These are phyloP conservation scores for Pluteus cervinus DNA, from an alignment of 768 basidiomycete species.

Conservation along the genomic window DNA sequence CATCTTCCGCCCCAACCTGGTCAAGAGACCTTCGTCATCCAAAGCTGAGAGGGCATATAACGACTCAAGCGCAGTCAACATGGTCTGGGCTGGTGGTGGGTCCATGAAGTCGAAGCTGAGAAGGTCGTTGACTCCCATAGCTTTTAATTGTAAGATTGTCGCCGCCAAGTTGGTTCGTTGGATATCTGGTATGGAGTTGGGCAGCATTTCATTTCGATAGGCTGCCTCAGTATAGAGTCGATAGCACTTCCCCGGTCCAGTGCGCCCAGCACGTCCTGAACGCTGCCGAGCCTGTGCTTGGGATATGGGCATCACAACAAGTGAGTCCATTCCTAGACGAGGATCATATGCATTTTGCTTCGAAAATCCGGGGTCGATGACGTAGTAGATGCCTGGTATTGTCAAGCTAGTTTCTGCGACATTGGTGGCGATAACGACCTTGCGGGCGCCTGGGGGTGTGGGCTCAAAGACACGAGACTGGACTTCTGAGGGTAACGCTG, in stretches of 20 bases:
- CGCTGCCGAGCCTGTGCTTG: slow-evolving; percentile 97
- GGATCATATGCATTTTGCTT: slow-evolving; percentile 99
- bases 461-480: slow-evolving; percentile 98
- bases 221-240: slow-evolving; percentile 97
- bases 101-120: slow-evolving; percentile 99
- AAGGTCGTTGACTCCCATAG: slow-evolving; percentile 98
- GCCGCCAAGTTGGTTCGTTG: slow-evolving; percentile 89
- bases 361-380: slow-evolving; percentile 96
- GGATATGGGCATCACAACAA: slow-evolving; percentile 98
- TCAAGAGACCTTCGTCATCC: slow-evolving; percentile 94
- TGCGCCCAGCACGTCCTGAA: slow-evolving; percentile 93
- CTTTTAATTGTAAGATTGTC: slow-evolving; percentile 94
- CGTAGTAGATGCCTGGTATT: slow-evolving; percentile 98
- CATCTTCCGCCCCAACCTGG: slow-evolving; percentile 95
- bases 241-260: slow-evolving; percentile 97
- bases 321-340: slow-evolving; percentile 95
- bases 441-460: slow-evolving; percentile 95
- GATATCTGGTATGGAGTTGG: slow-evolving; percentile 96
- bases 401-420: slow-evolving; percentile 98
- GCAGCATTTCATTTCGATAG: slow-evolving; percentile 98
- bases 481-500: slow-evolving; percentile 95
- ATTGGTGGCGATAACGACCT: slow-evolving; percentile 99
- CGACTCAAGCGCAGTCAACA: slow-evolving; percentile 93
- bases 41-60: slow-evolving; percentile 93
- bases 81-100: slow-evolving; percentile 93